Base-by-base conservation (phyloP, 169 alveolate genomes). In the Babesia bigemina region DNA sequence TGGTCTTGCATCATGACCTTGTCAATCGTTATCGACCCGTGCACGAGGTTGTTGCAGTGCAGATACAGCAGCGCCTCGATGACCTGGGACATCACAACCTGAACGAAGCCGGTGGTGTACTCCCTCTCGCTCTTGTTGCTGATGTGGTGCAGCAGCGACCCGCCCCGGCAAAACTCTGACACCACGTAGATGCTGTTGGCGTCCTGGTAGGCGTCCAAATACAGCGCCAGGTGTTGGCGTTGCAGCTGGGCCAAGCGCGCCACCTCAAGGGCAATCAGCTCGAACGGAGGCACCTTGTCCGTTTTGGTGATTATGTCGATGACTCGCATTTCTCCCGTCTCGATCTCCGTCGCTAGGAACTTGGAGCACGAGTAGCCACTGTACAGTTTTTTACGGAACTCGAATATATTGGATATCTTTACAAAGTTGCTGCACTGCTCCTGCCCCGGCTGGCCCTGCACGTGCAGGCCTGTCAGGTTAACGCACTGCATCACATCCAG, bases 41-140 rank as follows among this genome's bases (percentile, higher is more conserved):
- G 88, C 19, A 66, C 69, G n/a, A 81, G 26, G 48, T 81, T 74
- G 79, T 81, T 81, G 75, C 88, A 81, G 66, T 81, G 84, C 21
- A 81, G 50, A 42, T 81, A 81, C 33, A 81, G 66, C 8, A 81
- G 22, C 26, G 88, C 88, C 56, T 81, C 88, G 12, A 81, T 74
- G 21, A 81, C 45, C 62, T 81, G 88, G 9, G 84, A 50, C 55
- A 81, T 55, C 42, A 81, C 84, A 22, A 62, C 47, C 48, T 81
- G 88, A 13, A 81, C 79, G 65, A 81, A 81, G 8, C 60, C 72
- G 58, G 73, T 63, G 28, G 85, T 60, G 52, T 72, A 81, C 19
- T n/a, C 33, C 26, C 26, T 52, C 33, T 67, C 76, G 28, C 44
- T 39, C 57, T 58, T 67, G 49, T 11, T n/a, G 39, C 22, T 29